Percentiles rank a stretch among this genome's conserved stretches.
These are phyloP conservation scores for Oryza nivara DNA, from an alignment of 176 grass and related monocot genomes.

Conservation along the genomic window DNA sequence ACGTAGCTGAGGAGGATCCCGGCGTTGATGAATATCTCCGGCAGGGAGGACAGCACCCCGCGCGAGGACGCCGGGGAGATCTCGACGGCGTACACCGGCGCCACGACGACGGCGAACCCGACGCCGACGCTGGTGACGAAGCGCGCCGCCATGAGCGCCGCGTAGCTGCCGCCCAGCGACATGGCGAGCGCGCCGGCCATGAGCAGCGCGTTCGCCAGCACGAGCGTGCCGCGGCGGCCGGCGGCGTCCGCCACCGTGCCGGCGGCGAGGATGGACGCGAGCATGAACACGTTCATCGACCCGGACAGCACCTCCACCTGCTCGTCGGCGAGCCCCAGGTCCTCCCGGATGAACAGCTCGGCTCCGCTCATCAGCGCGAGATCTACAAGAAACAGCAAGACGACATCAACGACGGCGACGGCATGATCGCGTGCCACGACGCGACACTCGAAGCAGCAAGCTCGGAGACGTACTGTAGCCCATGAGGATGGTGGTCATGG, in stretches of 20 bases:
- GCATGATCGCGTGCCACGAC: neutral
- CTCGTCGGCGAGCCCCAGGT: constrained; percentile 34
- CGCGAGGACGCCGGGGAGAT: constrained; percentile 40
- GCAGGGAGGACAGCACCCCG: constrained; percentile 26
- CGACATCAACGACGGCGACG: neutral
- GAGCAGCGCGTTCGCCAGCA: constrained; percentile 35
- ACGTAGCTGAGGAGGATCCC: constrained; percentile 56
- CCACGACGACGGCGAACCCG: constrained; percentile 31
- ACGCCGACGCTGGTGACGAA: constrained; percentile 43
- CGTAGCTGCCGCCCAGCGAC: constrained; percentile 28
- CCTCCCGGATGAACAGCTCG: constrained; percentile 48
- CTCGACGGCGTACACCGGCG: constrained; percentile 40
- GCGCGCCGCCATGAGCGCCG: constrained; percentile 36
- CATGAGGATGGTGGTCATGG: constrained; percentile 45
- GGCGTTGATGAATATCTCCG: constrained; percentile 19
- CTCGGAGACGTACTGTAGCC: constrained; percentile 22
- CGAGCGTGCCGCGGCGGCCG: constrained; percentile 36
- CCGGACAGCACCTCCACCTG: constrained; percentile 43
- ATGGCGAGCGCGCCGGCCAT: constrained; percentile 39
- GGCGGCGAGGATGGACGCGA: constrained; percentile 37
- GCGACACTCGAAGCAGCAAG: neutral
- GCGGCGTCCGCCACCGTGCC: constrained; percentile 24
- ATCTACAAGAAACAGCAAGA: constrained; percentile 15
- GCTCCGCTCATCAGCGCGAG: constrained; percentile 51
- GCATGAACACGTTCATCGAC: constrained; percentile 37